Conservation (phyloP, 164 flowering plant genomes). For the Vitis labrusca region DNA sequence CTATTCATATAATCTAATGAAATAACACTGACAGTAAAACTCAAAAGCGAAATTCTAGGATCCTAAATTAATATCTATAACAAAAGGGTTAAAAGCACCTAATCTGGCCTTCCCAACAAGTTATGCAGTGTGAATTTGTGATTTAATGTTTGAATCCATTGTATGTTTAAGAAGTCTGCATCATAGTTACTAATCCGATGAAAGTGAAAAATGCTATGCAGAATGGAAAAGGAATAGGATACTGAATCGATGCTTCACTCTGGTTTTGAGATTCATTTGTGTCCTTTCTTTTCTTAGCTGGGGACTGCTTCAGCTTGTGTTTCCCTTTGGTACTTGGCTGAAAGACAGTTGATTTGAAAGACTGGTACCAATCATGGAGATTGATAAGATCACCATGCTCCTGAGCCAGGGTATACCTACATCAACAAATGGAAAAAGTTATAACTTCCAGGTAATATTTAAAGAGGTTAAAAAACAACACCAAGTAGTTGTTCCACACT, state of each 20-base stretch:
- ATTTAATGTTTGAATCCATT: not conserved
- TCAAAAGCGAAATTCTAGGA: no score
- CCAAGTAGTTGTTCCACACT: no score
- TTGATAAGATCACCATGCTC: conserved; percentile 97
- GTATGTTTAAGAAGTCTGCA: not conserved
- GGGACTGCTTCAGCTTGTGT: conserved; percentile 45
- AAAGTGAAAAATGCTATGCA: not conserved
- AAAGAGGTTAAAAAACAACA: no score
- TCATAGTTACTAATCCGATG: not conserved
- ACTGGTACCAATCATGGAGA: conserved; percentile 91
- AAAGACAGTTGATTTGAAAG: conserved; percentile 55
- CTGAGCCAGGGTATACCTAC: conserved; percentile 73
- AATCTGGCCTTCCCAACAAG: no score
- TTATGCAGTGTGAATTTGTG: no score
- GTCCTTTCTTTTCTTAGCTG: conserved; percentile 59
- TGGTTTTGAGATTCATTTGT: conserved; percentile 25
- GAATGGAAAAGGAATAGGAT: conserved; percentile 37
- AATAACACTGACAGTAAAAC: no score
- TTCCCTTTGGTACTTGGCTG: conserved; percentile 35
- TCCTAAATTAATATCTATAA: no score
- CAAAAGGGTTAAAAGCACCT: no score
- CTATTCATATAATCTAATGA: no score
- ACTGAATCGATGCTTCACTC: conserved; percentile 75
- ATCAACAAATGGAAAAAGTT: conserved; percentile 4
- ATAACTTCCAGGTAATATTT: no score